Conservation (phyloP, 2,329 filamentous ascomycete genomes). For the Ascocoryne sarcoides region DNA sequence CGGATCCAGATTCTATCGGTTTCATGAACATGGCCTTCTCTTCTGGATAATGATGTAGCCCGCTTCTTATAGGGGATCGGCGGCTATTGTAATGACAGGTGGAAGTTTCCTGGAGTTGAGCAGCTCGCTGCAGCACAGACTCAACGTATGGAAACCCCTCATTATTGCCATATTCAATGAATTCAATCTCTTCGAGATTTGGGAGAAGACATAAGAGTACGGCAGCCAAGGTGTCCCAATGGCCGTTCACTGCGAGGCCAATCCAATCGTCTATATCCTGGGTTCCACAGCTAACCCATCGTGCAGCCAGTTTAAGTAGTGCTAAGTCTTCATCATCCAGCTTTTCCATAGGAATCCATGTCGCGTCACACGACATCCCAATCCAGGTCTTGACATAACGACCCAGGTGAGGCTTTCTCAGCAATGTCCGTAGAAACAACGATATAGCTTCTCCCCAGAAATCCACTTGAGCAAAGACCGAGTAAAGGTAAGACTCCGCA, state of each 20-base stretch:
- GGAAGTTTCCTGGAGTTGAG: background rate
- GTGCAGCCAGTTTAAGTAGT: background rate
- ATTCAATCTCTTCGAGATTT: conserved; percentile 3
- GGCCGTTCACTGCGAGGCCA: background rate
- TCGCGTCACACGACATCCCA: background rate
- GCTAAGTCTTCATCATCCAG: too few relatives aligned
- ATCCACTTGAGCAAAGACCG: conserved; percentile 2
- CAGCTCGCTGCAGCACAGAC: conserved; percentile 2
- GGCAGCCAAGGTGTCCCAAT: conserved; percentile 6
- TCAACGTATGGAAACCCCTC: conserved; percentile 7
- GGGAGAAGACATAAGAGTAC: conserved; percentile 6
- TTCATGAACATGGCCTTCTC: background rate
- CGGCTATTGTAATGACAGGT: background rate
- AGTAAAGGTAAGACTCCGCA: conserved; percentile 4
- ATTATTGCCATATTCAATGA: conserved; percentile 5
- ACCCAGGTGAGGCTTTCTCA: background rate
- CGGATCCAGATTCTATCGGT: background rate
- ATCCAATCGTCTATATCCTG: background rate
- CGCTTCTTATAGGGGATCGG: background rate
- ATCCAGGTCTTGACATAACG: conserved; percentile 4
- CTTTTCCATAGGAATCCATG: too few relatives aligned
- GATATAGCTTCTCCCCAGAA: conserved; percentile 3
- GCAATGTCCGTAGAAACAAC: conserved; percentile 1
- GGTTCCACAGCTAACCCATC: background rate
- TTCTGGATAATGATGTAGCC: background rate